Evolutionary conservation across 2,329 filamentous ascomycete genomes (phyloP), one percentile per base, ranked within the genome.

Genomic region (Orbilia oligospora): DNA sequence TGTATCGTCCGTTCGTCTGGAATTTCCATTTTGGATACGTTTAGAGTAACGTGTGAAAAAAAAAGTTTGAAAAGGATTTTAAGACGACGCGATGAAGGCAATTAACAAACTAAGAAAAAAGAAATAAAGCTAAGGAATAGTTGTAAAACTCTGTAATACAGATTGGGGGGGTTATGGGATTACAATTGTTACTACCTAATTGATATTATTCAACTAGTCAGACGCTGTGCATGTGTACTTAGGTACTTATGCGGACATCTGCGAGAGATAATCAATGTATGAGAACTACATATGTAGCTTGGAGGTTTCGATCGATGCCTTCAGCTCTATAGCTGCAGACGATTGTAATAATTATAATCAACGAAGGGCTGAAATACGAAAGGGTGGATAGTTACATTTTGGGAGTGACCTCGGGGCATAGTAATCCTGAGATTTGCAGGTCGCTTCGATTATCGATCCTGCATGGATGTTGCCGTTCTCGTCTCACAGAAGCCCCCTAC

Each of bases 401-500:
- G 33, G 18, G n/a, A 27, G 16, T 3, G 30, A 48, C 49, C 33
- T 68, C 71, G 51, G 44, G 58, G 68, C 27, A 68, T 46, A 68
- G 41, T 30, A 55, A 36, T 36, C 30, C 24, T 68, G 44, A 75
- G 71, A 75, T 75, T 53, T 22, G 55, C 10, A 49, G 22, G 44
- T 48, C 18, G 58, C 53, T 63, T 75, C 64, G 64, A 75, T 63
- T 75, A 75, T 75, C 71, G 71, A 51, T 20, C 12, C 16, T 61
- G 30, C 56, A 61, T 27, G 56, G 56, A 61, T 61, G 56, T 10
- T 65, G 44, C n/a, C 12, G 55, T 33, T 69, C 56, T 63, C 41
- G 55, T 71, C 27, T 41, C 48, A 46, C 33, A 46, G n/a, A 24
- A 41, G 44, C 44, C 65, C 22, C 65, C 12, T 38, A 38, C 16